Conservation (phyloP, 148 eudicot genomes). For the Fagopyrum tataricum region DNA sequence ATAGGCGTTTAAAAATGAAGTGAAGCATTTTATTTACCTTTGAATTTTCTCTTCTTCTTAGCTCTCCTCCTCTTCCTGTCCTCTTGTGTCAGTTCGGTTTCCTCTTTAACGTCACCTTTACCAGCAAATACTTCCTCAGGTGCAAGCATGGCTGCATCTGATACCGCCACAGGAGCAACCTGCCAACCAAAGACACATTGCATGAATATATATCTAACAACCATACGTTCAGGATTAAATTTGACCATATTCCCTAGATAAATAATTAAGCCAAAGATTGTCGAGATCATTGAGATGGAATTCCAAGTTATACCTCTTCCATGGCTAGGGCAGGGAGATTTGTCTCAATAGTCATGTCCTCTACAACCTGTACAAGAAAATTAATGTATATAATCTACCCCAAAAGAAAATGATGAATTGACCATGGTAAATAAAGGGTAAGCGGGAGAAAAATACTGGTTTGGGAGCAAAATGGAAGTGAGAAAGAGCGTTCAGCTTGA, state of each 20-base stretch:
- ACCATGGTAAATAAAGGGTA: background rate
- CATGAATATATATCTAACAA: background rate
- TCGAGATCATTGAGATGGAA: background rate
- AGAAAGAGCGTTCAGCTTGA: constrained; percentile 91
- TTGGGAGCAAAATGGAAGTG: constrained; percentile 99
- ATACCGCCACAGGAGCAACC: constrained; percentile 87
- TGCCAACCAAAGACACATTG: constrained; percentile 24
- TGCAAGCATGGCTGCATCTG: constrained; percentile 98
- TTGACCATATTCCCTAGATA: background rate
- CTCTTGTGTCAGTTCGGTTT: constrained; percentile 79
- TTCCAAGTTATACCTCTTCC: constrained; percentile 68
- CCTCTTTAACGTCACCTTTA: constrained; percentile 84
- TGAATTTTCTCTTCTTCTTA: constrained; percentile 71
- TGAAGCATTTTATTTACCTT: constrained; percentile 35
- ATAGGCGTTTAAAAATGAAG: background rate
- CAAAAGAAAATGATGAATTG: background rate
- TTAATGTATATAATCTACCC: background rate
- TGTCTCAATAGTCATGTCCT: constrained; percentile 82
- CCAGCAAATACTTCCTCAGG: constrained; percentile 94
- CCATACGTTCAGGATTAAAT: background rate
- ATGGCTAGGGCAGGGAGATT: constrained; percentile 94
- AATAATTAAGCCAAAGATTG: too few relatives aligned
- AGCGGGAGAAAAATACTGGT: constrained; percentile 44
- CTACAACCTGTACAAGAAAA: constrained; percentile 55
- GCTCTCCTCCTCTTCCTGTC: constrained; percentile 88